Percentiles rank a stretch among this genome's conserved stretches.
Evolutionary conservation across 1,284 basidiomycete species (phyloP).

Genomic region (Abortiporus biennis): DNA sequence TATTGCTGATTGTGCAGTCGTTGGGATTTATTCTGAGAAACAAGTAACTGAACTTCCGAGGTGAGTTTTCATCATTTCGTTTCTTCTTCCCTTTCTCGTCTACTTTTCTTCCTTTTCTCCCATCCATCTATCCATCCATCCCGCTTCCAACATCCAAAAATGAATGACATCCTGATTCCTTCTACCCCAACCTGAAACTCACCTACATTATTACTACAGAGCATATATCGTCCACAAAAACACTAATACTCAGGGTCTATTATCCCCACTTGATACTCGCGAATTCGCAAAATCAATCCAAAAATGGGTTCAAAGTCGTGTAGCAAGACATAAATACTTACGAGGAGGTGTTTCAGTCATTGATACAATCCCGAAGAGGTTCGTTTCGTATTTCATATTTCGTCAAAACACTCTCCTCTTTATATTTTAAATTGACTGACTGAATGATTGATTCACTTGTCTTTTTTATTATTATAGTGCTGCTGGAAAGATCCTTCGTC

Average conservation of each 20-base stretch:
- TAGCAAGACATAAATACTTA: constrained; percentile 61
- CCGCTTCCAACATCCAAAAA: too few relatives aligned
- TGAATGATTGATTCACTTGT: background rate
- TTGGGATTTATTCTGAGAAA: constrained; percentile 45
- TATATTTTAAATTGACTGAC: background rate
- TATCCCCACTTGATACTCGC: constrained; percentile 29
- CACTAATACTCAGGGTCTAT: too few relatives aligned
- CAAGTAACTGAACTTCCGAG: constrained; percentile 15
- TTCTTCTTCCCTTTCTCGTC: background rate
- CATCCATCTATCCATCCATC: background rate
- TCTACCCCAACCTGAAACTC: too few relatives aligned
- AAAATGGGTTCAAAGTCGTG: constrained; percentile 60
- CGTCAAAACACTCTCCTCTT: background rate
- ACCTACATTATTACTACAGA: too few relatives aligned
- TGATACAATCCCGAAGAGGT: constrained; percentile 66
- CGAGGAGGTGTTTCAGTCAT: constrained; percentile 46
- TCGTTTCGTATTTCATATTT: constrained; percentile 8
- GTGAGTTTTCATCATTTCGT: constrained; percentile 1
- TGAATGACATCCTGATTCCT: too few relatives aligned
- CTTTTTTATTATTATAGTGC: too few relatives aligned
- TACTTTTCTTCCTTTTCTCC: background rate
- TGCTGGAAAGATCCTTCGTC: constrained; percentile 66
- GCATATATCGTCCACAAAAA: constrained; percentile 62
- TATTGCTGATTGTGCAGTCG: constrained; percentile 68
- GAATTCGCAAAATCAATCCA: constrained; percentile 44